These are phyloP conservation scores for Actinomucor elegans DNA, from an alignment of 371 early-diverging fungal genomes.

Conservation along the genomic window DNA sequence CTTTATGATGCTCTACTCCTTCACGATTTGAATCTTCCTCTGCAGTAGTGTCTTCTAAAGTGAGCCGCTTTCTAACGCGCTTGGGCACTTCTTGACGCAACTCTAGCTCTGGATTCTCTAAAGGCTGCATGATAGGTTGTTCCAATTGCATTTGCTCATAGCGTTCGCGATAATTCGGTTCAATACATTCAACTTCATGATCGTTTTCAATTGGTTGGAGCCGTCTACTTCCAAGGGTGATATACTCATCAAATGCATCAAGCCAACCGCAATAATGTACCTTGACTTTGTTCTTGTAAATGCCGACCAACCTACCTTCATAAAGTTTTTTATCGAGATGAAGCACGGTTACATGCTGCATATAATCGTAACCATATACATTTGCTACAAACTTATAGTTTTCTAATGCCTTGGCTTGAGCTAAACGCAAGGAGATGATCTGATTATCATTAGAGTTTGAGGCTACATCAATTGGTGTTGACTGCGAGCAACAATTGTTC, in stretches of 20 bases:
- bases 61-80: slow-evolving; percentile 17
- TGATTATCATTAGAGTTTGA: neutral
- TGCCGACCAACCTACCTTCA: slow-evolving; percentile 49
- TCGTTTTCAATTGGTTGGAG: slow-evolving; percentile 42
- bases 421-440: slow-evolving; percentile 15
- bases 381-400: slow-evolving; percentile 41
- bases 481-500: too few relatives aligned
- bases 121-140: too few relatives aligned
- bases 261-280: slow-evolving; percentile 66
- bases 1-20: slow-evolving; percentile 34
- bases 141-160: slow-evolving; percentile 38
- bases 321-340: slow-evolving; percentile 52
- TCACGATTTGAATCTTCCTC: neutral
- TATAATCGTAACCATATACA: slow-evolving; percentile 57
- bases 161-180: slow-evolving; percentile 50
- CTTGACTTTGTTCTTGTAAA: slow-evolving; percentile 51
- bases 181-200: slow-evolving; percentile 38
- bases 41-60: slow-evolving; percentile 7
- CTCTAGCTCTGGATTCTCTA: too few relatives aligned
- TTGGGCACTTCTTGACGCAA: too few relatives aligned
- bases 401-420: slow-evolving; percentile 16
- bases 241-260: slow-evolving; percentile 58
- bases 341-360: slow-evolving; percentile 54
- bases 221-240: slow-evolving; percentile 56
- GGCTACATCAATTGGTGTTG: too few relatives aligned